Percentiles rank a stretch among this genome's conserved stretches.
phyloP scores from a whole-genome alignment of 2,329 filamentous ascomycete genomes.

The Colletotrichum orchidophilum region DNA sequence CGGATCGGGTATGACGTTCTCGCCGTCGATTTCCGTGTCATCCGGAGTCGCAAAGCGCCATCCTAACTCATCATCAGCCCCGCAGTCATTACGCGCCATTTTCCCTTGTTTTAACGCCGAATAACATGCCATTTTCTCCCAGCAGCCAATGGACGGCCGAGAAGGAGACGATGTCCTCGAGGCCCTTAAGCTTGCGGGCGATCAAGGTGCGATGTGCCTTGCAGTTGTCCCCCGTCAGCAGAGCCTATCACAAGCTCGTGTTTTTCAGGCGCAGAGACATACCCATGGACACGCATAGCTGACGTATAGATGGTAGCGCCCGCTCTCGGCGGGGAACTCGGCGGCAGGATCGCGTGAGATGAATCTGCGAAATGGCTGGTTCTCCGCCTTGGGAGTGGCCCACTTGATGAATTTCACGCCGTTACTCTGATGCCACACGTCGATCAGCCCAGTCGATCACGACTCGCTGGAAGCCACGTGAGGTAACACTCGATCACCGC shows the following conservation, averaged over 20 bases:
- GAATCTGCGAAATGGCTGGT: constrained; percentile 82
- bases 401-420: too few species aligned
- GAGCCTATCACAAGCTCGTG: too few species aligned
- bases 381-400: too few species aligned
- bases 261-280: background rate
- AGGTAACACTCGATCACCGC: too few species aligned
- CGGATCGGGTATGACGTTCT: constrained; percentile 73
- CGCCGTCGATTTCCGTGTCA: constrained; percentile 59
- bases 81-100: too few species aligned
- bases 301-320: constrained; percentile 92
- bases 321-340: constrained; percentile 85
- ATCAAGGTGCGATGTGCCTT: constrained; percentile 86
- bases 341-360: constrained; percentile 78
- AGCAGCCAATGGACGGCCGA: constrained; percentile 96
- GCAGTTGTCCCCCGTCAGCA: background rate
- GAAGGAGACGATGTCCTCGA: constrained; percentile 82
- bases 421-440: too few species aligned
- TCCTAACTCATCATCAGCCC: constrained; percentile 56
- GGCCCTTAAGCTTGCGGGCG: constrained; percentile 87
- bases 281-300: constrained; percentile 95
- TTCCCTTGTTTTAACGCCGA: too few species aligned
- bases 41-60: constrained; percentile 83
- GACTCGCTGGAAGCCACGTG: too few species aligned
- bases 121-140: constrained; percentile 36
- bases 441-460: too few species aligned